Conservation (phyloP, 202 grass and related monocot species). For the Miscanthus sacchariflorus region DNA sequence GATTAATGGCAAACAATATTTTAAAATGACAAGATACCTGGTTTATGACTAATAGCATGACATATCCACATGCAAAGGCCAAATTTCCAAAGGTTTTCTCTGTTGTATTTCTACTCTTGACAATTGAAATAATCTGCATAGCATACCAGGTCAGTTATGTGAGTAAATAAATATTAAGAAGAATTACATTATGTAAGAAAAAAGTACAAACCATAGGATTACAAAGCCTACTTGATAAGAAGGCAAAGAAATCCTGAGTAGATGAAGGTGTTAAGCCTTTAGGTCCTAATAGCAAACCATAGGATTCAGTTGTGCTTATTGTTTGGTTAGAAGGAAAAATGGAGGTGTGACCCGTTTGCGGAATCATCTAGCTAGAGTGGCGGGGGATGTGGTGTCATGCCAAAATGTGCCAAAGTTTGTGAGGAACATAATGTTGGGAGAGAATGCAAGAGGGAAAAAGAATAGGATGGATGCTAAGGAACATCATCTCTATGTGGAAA, state of each 20-base stretch:
- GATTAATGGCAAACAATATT: background rate
- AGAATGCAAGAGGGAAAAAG: too few relatives aligned
- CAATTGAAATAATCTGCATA: conserved; percentile 65
- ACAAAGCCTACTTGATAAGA: background rate
- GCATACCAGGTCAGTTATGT: conserved; percentile 17
- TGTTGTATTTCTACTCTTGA: conserved; percentile 61
- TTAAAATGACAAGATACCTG: conserved; percentile 54
- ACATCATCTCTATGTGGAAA: too few relatives aligned
- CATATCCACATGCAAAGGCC: conserved; percentile 62
- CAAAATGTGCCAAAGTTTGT: too few relatives aligned
- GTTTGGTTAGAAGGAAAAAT: too few relatives aligned
- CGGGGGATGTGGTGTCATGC: too few relatives aligned
- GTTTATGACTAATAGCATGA: conserved; percentile 72
- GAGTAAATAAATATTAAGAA: too few relatives aligned
- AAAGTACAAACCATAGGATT: background rate
- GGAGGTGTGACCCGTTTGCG: too few relatives aligned
- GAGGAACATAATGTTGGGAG: too few relatives aligned
- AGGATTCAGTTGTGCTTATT: too few relatives aligned
- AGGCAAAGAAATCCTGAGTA: conserved; percentile 5
- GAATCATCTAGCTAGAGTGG: too few relatives aligned
- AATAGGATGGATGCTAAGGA: too few relatives aligned
- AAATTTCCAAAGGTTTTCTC: conserved; percentile 65
- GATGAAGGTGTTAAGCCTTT: background rate
- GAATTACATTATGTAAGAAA: background rate
- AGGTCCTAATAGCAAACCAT: background rate